Base-by-base conservation (phyloP, 202 grass and related monocot species). In the Zizania palustris region DNA sequence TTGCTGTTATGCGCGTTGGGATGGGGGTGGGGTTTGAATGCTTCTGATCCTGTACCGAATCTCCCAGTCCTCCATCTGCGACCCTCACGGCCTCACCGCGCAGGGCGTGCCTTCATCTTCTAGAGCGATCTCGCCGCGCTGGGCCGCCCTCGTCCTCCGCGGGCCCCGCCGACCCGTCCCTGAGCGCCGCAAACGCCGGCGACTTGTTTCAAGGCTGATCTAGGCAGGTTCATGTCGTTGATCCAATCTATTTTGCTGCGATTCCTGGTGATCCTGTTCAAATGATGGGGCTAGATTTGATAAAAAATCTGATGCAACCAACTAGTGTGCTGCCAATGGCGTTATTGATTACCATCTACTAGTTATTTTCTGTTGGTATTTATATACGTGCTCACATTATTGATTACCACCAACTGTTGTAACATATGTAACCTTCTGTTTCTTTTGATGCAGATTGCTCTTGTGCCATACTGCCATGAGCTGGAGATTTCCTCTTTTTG, bases 401-500 rank as follows among this genome's bases (percentile, higher is more conserved):
- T 55, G n/a, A 55, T 55, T 55, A 55, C n/a, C 51, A 20, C n/a
- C 50, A 55, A 55, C 7, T 19, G 51, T 20, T 55, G 51, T n/a
- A 2, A 9, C 18, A 41, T 44, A 3, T 3, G 11, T 62, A 68
- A 77, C 51, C 35, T 72, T 67, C 22, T 81, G 43, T 65, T 65
- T 63, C 18, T 37, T 6, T 81, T 45, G 0, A 46, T 77, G 67
- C 82, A 89, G 86, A 73, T 77, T 81, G 3, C 45, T 73, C 39
- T 79, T 38, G 22, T 43, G 70, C 43, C 28, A 91, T 91, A 85
- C n/a, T 43, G 70, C 43, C 28, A 91, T 91, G 89, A 91, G 82
- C 69, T 88, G 82, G 89, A 88, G 82, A 75, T 66, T 91, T 79
- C 89, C 89, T 63, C 77, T 82, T 60, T 85, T 91, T 4, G 89